Percentiles rank a stretch among this genome's conserved stretches.
Conservation (phyloP, 1,284 basidiomycete species). For the Caloboletus firmus region DNA sequence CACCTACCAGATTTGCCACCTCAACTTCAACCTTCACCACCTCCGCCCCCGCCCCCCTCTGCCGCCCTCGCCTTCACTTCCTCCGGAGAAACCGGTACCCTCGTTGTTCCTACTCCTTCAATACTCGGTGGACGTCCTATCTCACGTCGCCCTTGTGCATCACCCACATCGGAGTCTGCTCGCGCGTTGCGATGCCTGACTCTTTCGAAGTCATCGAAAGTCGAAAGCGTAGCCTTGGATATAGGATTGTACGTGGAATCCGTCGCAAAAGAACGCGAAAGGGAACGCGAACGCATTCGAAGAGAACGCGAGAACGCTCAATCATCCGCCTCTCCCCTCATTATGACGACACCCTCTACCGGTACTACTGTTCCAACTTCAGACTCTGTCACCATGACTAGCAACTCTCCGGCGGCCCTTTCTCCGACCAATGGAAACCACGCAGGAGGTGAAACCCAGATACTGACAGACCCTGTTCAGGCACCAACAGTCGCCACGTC, state of each 20-base stretch:
- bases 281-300: conserved; percentile 67
- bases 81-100: conserved; percentile 4
- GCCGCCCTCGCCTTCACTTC: conserved; percentile 17
- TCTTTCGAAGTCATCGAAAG: conserved; percentile 26
- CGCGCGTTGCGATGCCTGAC: conserved; percentile 27
- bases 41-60: conserved; percentile 25
- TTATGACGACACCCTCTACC: conserved; percentile 30
- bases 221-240: conserved; percentile 49
- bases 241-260: conserved; percentile 68
- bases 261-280: conserved; percentile 67
- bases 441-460: conserved; percentile 21
- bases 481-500: conserved; percentile 13
- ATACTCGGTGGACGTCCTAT: conserved; percentile 19
- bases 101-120: conserved; percentile 9
- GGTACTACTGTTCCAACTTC: conserved; percentile 18
- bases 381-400: conserved; percentile 6
- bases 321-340: conserved; percentile 38
- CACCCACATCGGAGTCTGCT: conserved; percentile 27
- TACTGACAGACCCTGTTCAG: conserved; percentile 12
- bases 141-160: conserved; percentile 22
- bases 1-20: conserved; percentile 64
- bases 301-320: conserved; percentile 58
- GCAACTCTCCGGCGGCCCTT: conserved; percentile 15
- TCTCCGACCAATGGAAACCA: conserved; percentile 23
- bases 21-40: conserved; percentile 65